Evolutionary conservation across 345 rosid genomes (phyloP).

Genomic region (Citrus inodora): DNA sequence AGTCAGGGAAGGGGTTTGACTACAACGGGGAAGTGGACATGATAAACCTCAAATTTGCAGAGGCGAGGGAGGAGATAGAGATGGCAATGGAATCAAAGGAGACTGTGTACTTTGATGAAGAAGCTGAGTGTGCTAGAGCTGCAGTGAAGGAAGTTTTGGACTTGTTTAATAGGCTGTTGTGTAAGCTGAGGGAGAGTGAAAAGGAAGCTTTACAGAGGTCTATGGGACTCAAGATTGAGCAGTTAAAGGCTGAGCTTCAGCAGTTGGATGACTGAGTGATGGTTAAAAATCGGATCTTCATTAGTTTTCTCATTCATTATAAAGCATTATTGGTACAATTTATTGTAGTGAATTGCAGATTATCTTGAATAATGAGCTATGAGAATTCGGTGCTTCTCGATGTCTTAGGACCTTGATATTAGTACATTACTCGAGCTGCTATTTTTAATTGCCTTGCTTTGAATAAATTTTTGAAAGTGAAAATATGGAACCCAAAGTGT

Average conservation of each 20-base stretch:
- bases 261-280: slow-evolving; percentile 69
- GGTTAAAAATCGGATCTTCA: neutral
- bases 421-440: neutral
- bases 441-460: neutral
- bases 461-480: neutral
- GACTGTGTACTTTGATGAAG: slow-evolving; percentile 89
- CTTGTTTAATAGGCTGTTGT: slow-evolving; percentile 56
- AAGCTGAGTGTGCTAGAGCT: slow-evolving; percentile 81
- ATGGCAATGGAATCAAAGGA: slow-evolving; percentile 97
- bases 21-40: slow-evolving; percentile 68
- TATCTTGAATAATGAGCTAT: neutral
- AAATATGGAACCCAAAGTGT: neutral
- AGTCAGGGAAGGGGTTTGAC: slow-evolving; percentile 33
- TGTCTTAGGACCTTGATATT: too few species aligned
- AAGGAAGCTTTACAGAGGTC: slow-evolving; percentile 69
- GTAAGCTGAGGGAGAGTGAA: slow-evolving; percentile 55
- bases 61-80: slow-evolving; percentile 99
- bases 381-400: neutral
- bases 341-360: neutral
- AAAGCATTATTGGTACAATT: neutral
- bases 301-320: neutral
- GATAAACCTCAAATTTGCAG: slow-evolving; percentile 89
- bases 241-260: slow-evolving; percentile 82
- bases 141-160: slow-evolving; percentile 70
- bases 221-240: slow-evolving; percentile 98